Base-by-base conservation (phyloP, 2,329 filamentous ascomycete genomes). In the Colletotrichum magnum region DNA sequence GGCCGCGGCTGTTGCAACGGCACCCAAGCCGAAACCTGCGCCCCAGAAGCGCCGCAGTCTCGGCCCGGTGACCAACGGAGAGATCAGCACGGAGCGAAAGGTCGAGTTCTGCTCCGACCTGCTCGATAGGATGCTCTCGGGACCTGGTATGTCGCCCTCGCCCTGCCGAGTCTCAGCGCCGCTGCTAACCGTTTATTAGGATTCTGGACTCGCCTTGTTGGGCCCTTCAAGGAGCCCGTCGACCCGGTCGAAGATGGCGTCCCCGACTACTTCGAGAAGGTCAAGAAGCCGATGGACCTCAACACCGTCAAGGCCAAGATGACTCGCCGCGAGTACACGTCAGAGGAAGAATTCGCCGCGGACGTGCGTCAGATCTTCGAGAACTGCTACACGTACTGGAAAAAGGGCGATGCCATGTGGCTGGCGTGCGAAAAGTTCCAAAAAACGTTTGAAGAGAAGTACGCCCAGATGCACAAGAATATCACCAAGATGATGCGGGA, bases 331-430 rank as follows among this genome's bases (percentile, higher is more conserved):
- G 83, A 86, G 72, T 91, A 91, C 75, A 74, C 66, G 3, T 81
- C 78, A 58, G 84, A 88, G 7, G 81, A 85, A 4, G 86, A 89
- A 60, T 91, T 91, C 72, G 76, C 85, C 45, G 78, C 77, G 3
- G 89, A 91, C 76, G 84, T 91, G 74, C 85, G 87, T 6, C 87
- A 89, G 74, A 91, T 91, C 43, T 90, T 90, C 68, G 78, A 84
- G 28, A 91, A 91, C 76, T 90, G 88, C 77, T 90, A 88, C 76
- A 85, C 84, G n/a, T 91, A 91, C 77, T 90, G 89, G 87, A 85
- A 81, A 56, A 83, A 84, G 70, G 82, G 82, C 28, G 85, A 88
- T 58, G 82, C 83, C 0, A 88, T 90, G 80, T 90, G 84, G 79
- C 74, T 76, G 0, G 83, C 86, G 1, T 88, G 88, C 70, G 83